Percentiles rank a stretch among this genome's conserved stretches.
Evolutionary conservation across 2,329 filamentous ascomycete genomes (phyloP).

Genomic region (Nothophoma quercina): DNA sequence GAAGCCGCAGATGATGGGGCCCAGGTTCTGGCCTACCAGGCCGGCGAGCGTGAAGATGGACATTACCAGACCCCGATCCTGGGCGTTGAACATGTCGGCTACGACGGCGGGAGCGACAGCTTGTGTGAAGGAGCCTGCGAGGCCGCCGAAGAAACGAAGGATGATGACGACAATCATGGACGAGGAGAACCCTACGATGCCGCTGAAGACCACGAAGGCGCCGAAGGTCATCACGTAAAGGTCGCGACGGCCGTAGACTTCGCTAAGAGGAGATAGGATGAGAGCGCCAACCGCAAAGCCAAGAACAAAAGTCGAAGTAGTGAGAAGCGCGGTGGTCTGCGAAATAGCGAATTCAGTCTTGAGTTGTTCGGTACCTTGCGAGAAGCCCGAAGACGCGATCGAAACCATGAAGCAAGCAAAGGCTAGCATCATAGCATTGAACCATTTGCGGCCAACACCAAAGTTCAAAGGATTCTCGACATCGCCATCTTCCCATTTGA

Average conservation of each 20-base stretch:
- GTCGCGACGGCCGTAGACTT: conserved; percentile 39
- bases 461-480: conserved; percentile 66
- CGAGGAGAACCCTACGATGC: conserved; percentile 35
- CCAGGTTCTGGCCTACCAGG: conserved; percentile 65
- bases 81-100: conserved; percentile 64
- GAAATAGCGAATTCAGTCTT: conserved; percentile 35
- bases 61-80: conserved; percentile 67
- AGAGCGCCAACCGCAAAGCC: conserved; percentile 41
- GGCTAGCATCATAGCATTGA: conserved; percentile 36
- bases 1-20: conserved; percentile 69
- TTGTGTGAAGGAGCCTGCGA: conserved; percentile 39
- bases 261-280: conserved; percentile 37
- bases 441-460: conserved; percentile 49
- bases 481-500: conserved; percentile 61
- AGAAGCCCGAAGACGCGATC: conserved; percentile 32
- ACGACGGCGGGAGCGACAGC: conserved; percentile 39
- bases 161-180: conserved; percentile 35
- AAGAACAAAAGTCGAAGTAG: conserved; percentile 37
- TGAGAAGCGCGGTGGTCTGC: conserved; percentile 33
- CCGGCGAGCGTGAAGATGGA: conserved; percentile 68
- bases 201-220: conserved; percentile 34
- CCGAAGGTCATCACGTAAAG: conserved; percentile 30
- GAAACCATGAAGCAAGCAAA: conserved; percentile 43
- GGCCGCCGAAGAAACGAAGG: conserved; percentile 42
- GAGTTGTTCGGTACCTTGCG: conserved; percentile 34